Conservation (phyloP, 225 moss, liverwort and hornwort genomes). For the Pleurozium schreberi region DNA sequence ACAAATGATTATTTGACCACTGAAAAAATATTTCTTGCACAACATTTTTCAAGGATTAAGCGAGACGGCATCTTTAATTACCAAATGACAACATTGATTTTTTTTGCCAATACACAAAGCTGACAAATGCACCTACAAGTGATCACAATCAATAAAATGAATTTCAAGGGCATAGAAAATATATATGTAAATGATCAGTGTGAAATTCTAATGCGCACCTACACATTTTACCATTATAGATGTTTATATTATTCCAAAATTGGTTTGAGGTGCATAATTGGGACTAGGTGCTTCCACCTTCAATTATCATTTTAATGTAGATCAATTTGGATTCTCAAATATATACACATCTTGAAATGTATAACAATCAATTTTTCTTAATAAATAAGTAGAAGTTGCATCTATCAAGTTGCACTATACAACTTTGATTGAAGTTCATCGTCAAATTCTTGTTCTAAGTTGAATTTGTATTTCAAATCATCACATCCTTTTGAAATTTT, state of each 20-base stretch:
- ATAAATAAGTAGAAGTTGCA: not conserved
- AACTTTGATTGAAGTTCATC: not conserved
- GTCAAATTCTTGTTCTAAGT: not conserved
- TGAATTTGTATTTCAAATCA: not conserved
- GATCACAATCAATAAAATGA: not conserved
- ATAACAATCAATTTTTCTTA: fast-evolving
- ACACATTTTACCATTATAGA: not conserved
- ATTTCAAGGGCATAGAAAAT: not conserved
- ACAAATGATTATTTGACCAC: not conserved
- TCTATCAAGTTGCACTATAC: not conserved
- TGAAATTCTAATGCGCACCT: not conserved
- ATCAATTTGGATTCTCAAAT: not conserved
- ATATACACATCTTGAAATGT: not conserved
- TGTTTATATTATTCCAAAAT: not conserved
- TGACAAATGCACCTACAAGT: not conserved
- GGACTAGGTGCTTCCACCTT: not conserved
- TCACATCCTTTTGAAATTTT: not conserved
- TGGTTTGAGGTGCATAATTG: not conserved
- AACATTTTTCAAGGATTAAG: not conserved
- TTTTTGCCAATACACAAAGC: not conserved
- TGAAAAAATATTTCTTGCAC: not conserved
- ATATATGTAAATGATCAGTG: not conserved
- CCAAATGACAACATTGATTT: not conserved
- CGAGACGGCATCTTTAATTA: not conserved
- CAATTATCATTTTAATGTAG: no score